phyloP scores from a whole-genome alignment of 495 filamentous ascomycete genomes.

The Penicillium bovifimosum region DNA sequence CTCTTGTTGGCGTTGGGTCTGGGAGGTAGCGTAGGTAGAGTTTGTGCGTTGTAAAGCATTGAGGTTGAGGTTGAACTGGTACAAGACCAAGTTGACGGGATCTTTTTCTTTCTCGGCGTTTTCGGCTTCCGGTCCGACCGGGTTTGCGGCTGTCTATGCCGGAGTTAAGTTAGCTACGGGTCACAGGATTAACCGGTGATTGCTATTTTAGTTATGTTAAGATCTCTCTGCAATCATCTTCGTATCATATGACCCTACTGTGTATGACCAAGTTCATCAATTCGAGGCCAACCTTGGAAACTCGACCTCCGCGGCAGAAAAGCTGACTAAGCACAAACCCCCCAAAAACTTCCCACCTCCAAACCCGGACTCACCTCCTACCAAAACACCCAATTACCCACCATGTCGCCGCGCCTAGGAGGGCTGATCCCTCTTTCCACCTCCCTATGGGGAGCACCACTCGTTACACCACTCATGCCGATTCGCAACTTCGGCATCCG shows the following conservation, averaged over 20 bases:
- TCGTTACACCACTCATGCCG: slow-evolving; percentile 12
- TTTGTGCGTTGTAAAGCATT: no score
- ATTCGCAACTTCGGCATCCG: slow-evolving; percentile 44
- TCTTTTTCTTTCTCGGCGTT: slow-evolving; percentile 13
- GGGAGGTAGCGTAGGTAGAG: no score
- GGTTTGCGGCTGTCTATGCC: not conserved
- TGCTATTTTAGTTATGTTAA: no score
- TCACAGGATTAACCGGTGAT: no score
- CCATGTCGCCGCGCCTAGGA: slow-evolving; percentile 37
- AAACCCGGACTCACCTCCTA: not conserved
- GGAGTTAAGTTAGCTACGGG: slow-evolving; percentile 2
- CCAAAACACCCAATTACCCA: slow-evolving; percentile 2
- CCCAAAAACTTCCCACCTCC: slow-evolving; percentile 22
- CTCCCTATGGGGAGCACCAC: slow-evolving; percentile 16
- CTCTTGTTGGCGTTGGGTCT: no score
- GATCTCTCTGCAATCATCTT: no score
- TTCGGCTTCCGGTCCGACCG: slow-evolving; percentile 10
- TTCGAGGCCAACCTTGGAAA: no score
- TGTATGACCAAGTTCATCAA: no score
- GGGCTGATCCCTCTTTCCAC: slow-evolving; percentile 31
- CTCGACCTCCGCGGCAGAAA: not conserved
- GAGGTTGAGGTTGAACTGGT: no score
- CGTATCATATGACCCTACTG: no score
- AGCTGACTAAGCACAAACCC: slow-evolving; percentile 7
- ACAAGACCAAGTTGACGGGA: not conserved